Conservation (phyloP, 257 asterid genomes). For the Jasminum sambac region DNA sequence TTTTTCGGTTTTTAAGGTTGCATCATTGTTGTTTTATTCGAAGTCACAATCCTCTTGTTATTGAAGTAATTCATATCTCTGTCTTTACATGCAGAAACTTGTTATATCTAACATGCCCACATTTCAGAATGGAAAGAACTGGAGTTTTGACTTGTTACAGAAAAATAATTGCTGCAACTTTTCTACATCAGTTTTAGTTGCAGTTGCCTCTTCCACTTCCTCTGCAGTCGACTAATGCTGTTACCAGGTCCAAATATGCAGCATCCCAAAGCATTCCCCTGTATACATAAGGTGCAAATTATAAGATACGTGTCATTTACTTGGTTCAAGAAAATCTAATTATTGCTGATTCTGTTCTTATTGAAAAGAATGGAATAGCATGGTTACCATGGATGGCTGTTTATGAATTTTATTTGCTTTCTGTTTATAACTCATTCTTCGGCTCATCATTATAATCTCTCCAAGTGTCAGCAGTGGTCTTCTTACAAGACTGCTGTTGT, state of each 20-base stretch:
- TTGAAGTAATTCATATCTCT: constrained; percentile 20
- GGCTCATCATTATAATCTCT: constrained; percentile 90
- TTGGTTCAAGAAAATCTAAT: neutral
- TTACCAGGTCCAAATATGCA: constrained; percentile 51
- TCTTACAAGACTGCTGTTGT: constrained; percentile 36
- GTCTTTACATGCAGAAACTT: constrained; percentile 25
- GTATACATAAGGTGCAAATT: constrained; percentile 22
- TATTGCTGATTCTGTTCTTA: constrained; percentile 10
- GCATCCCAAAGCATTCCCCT: constrained; percentile 47
- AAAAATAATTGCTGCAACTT: neutral
- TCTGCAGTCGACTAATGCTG: constrained; percentile 38
- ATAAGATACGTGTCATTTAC: neutral
- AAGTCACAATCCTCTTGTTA: constrained; percentile 4
- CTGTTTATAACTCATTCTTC: constrained; percentile 72
- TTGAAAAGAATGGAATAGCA: neutral
- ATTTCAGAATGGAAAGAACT: constrained; percentile 22
- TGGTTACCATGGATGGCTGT: constrained; percentile 55
- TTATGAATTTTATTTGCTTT: constrained; percentile 47
- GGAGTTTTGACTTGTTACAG: constrained; percentile 1
- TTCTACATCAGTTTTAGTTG: constrained; percentile 59
- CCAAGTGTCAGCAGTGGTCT: constrained; percentile 75
- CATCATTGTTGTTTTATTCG: constrained; percentile 14
- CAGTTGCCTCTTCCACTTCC: constrained; percentile 67
- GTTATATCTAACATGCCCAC: constrained; percentile 21
- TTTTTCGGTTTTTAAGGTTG: constrained; percentile 24